These are phyloP conservation scores for Aspergillus fumigatus DNA, from an alignment of 2,329 filamentous ascomycete genomes.

Conservation along the genomic window DNA sequence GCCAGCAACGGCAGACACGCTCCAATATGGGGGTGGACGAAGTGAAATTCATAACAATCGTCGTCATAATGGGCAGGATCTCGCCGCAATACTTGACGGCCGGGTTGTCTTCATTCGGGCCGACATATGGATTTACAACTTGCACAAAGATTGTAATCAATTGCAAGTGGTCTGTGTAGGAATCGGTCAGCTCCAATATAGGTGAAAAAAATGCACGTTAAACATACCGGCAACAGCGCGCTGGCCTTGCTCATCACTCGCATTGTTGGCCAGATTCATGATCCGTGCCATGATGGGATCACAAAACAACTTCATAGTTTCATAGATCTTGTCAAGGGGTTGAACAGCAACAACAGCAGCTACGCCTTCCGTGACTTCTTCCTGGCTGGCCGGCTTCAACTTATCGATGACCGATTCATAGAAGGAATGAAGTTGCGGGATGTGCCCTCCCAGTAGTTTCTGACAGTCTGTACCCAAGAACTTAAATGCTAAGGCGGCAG, in stretches of 20 bases:
- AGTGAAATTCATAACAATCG: slow-evolving; percentile 83
- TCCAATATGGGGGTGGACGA: slow-evolving; percentile 85
- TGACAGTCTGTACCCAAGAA: slow-evolving; percentile 97
- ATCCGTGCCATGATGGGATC: slow-evolving; percentile 82
- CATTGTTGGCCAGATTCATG: slow-evolving; percentile 81
- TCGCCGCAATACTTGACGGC: slow-evolving; percentile 96
- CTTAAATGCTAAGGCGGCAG: slow-evolving; percentile 89
- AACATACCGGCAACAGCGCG: slow-evolving; percentile 71
- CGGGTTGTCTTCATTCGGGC: slow-evolving; percentile 70
- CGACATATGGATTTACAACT: slow-evolving; percentile 68
- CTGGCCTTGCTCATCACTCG: slow-evolving; percentile 76
- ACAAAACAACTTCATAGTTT: slow-evolving; percentile 84
- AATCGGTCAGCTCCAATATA: slow-evolving; percentile 10
- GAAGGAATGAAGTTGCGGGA: slow-evolving; percentile 82
- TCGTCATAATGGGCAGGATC: slow-evolving; percentile 80
- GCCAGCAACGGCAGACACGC: slow-evolving; percentile 89
- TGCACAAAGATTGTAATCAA: slow-evolving; percentile 89
- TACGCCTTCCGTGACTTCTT: slow-evolving; percentile 94
- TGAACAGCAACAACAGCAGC: slow-evolving; percentile 87
- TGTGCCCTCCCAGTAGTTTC: slow-evolving; percentile 75
- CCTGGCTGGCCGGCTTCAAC: slow-evolving; percentile 79
- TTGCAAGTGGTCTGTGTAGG: slow-evolving; percentile 70
- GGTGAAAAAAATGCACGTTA: background rate
- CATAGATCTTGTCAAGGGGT: slow-evolving; percentile 73
- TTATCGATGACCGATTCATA: slow-evolving; percentile 86